phyloP scores from a whole-genome alignment of 1,284 basidiomycete genomes.

The Cutaneotrichosporon sp. region DNA sequence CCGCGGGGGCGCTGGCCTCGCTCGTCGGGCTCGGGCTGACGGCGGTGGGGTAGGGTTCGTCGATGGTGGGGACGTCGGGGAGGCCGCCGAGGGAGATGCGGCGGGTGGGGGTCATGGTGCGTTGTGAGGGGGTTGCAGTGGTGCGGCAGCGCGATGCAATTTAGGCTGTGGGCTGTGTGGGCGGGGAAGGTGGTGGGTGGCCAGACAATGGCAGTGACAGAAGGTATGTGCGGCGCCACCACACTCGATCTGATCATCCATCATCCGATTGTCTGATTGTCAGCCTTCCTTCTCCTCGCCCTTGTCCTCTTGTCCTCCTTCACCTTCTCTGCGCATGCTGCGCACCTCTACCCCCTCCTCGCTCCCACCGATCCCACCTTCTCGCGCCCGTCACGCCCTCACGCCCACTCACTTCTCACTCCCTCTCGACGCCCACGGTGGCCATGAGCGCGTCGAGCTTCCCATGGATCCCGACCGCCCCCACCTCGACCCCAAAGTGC shows the following conservation, averaged over 20 bases:
- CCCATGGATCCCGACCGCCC: not conserved
- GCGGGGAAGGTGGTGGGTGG: not conserved
- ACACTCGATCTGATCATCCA: no score
- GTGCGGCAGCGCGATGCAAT: not conserved
- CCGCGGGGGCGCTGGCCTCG: not conserved
- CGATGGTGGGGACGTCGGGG: not conserved
- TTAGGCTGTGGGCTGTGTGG: no score
- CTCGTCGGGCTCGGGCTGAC: not conserved
- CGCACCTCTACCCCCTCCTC: not conserved
- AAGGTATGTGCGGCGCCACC: not conserved
- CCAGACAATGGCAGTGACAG: not conserved
- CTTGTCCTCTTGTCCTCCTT: no score
- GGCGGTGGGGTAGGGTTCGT: not conserved
- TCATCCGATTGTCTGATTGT: no score
- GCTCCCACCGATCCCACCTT: not conserved
- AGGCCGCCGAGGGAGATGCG: not conserved
- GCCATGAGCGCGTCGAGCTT: constrained; percentile 4
- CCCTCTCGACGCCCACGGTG: not conserved
- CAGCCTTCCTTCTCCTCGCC: no score
- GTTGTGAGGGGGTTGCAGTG: not conserved
- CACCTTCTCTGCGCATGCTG: no score
- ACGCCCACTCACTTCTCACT: not conserved
- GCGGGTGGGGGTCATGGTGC: not conserved
- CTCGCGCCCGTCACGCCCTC: not conserved
- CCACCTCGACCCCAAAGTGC: not conserved